Base-by-base conservation (phyloP, 805 yeast genomes). In the Sugiyamaella marilandica region DNA sequence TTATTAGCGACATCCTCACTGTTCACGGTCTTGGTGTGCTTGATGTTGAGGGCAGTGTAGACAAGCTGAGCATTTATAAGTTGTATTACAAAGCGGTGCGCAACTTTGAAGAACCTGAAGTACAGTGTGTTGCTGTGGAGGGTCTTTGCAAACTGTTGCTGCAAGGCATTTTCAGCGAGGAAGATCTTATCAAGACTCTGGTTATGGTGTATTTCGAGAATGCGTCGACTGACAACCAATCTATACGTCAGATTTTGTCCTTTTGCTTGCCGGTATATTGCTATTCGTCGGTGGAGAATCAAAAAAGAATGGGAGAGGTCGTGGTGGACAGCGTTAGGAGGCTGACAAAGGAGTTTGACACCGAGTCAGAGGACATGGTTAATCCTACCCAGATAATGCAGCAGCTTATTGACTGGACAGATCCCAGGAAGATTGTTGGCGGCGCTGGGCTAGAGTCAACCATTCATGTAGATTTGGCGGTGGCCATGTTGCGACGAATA, bases 201-300 rank as follows among this genome's bases (percentile, higher is more conserved):
- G 69, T 90, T 2, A 67, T 87, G 50, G 77, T 86, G 0, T 92
- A 89, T 62, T 91, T 87, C 70, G 82, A 85, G 50, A 90, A 94
- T 0, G 67, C 72, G 2, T 83, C 84, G 50, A 68, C 79, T 4
- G 69, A 73, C 4, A 88, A 88, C 60, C 84, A 80, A 52, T 79
- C 82, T 13, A 72, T 91, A 55, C 74, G 83, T 46, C 97, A 91
- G 66, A 86, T 87, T 0, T 77, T 91, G 54, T 81, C 94, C 9
- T 91, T 87, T 62, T 90, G 96, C 65, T 74, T 91, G 14, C 97
- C 97, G 0, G 95, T 87, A 0, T 89, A 87, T 65, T 83, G 94
- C 36, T 85, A 82, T 63, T 85, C 95, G 33, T 90, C 84, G 61
- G 72, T 74, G 0, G 70, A 71, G 14, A 95, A 90, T 65, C 97